phyloP scores from a whole-genome alignment of 257 asterid species.

The Buddleja alternifolia region DNA sequence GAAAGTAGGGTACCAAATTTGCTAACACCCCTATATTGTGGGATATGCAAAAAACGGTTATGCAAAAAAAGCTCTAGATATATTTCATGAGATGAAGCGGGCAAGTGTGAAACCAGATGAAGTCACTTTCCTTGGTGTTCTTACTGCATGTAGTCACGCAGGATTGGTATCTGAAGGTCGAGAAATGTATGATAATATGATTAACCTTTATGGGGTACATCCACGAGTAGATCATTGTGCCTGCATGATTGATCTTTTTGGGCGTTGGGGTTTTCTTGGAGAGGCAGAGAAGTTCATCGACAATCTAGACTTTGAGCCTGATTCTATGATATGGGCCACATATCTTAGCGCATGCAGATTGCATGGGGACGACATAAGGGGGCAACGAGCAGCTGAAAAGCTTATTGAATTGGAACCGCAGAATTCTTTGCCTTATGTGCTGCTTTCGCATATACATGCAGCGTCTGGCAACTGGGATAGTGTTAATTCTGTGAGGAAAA shows the following conservation, averaged over 20 bases:
- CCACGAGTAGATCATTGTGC: slow-evolving; percentile 82
- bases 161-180: slow-evolving; percentile 82
- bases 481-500: slow-evolving; percentile 60
- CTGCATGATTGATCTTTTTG: slow-evolving; percentile 87
- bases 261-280: slow-evolving; percentile 82
- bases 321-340: slow-evolving; percentile 82
- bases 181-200: slow-evolving; percentile 60
- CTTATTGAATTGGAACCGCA: slow-evolving; percentile 77
- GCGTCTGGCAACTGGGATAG: slow-evolving; percentile 83
- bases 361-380: slow-evolving; percentile 84
- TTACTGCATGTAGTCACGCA: slow-evolving; percentile 91
- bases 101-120: slow-evolving; percentile 65
- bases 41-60: slow-evolving; percentile 87
- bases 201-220: slow-evolving; percentile 44
- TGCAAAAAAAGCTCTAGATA: slow-evolving; percentile 61
- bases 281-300: slow-evolving; percentile 82
- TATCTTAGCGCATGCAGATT: slow-evolving; percentile 84
- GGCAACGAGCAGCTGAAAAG: slow-evolving; percentile 74
- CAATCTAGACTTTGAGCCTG: slow-evolving; percentile 56
- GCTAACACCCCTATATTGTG: too few relatives aligned
- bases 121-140: slow-evolving; percentile 84
- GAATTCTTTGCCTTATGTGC: slow-evolving; percentile 69
- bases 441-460: slow-evolving; percentile 83
- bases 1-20: too few relatives aligned
- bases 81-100: slow-evolving; percentile 73